phyloP scores from a whole-genome alignment of 768 basidiomycete species.

The Hirschioporus abietinus region DNA sequence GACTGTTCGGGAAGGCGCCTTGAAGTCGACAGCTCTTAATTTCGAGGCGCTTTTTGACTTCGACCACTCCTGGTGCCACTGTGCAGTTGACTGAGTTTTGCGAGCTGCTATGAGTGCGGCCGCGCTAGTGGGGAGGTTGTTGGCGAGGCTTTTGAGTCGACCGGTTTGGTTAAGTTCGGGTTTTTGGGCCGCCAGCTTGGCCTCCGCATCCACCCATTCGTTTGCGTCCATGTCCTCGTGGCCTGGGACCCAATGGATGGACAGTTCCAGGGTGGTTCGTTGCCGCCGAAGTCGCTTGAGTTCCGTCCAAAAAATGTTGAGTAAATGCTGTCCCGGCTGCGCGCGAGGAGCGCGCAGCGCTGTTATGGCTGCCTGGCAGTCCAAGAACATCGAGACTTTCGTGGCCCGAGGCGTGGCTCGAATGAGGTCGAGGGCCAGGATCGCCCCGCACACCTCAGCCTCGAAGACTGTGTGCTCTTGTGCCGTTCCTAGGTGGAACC shows the following conservation, averaged over 20 bases:
- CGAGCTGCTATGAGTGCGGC: constrained; percentile 5
- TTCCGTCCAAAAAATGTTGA: background rate
- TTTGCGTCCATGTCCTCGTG: constrained; percentile 9
- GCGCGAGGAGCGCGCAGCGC: background rate
- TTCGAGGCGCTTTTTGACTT: background rate
- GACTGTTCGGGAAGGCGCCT: background rate
- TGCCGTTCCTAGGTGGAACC: constrained; percentile 2
- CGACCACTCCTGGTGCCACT: constrained; percentile 8
- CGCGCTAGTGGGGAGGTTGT: constrained; percentile 9
- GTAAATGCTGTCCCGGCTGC: constrained; percentile 4
- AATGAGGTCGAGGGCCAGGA: constrained; percentile 6
- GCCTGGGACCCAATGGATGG: constrained; percentile 12
- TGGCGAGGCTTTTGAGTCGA: background rate
- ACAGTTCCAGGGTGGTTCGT: background rate
- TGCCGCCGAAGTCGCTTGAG: background rate
- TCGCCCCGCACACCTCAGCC: constrained; percentile 10
- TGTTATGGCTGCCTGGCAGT: constrained; percentile 10
- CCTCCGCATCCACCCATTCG: constrained; percentile 9
- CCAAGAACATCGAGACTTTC: background rate
- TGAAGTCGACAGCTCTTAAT: background rate
- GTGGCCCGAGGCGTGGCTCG: too few species aligned
- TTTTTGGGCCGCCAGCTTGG: constrained; percentile 7
- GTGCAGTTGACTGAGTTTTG: too few species aligned
- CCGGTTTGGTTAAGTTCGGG: background rate
- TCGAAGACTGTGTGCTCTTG: constrained; percentile 14